Conservation (phyloP, 257 asterid genomes). For the Solanum megistacrolobum region DNA sequence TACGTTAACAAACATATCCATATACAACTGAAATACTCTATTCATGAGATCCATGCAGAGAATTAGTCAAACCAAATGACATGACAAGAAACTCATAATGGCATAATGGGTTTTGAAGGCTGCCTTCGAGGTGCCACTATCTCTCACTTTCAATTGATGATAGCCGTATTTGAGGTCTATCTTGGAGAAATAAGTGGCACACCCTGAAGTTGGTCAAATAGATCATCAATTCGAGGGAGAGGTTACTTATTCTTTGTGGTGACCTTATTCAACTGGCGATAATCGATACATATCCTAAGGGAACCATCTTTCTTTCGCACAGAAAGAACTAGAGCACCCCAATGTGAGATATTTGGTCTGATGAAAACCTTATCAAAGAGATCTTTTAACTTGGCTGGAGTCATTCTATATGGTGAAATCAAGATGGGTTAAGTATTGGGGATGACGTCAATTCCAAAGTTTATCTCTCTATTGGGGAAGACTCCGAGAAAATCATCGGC, state of each 20-base stretch:
- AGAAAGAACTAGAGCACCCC: not conserved
- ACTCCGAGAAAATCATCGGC: no score
- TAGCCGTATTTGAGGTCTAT: not conserved
- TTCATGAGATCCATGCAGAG: not conserved
- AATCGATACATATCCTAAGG: not conserved
- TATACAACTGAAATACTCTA: not conserved
- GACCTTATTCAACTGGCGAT: no score
- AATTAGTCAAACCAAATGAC: not conserved
- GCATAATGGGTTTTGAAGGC: not conserved
- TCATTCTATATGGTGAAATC: not conserved
- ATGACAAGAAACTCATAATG: not conserved
- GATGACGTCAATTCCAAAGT: not conserved
- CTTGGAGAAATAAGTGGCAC: not conserved
- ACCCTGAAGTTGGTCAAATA: not conserved
- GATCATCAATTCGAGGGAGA: not conserved
- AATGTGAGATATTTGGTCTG: not conserved
- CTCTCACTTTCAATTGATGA: not conserved
- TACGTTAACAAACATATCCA: not conserved
- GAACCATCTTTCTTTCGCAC: not conserved
- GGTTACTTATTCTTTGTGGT: not conserved
- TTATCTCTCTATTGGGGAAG: not conserved
- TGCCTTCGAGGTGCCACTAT: not conserved
- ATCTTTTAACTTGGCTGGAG: no score
- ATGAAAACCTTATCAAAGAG: not conserved
- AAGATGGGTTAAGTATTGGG: not conserved